phyloP scores from a whole-genome alignment of 192 early-diverging fungal genomes.

The Chytriomyces hyalinus region DNA sequence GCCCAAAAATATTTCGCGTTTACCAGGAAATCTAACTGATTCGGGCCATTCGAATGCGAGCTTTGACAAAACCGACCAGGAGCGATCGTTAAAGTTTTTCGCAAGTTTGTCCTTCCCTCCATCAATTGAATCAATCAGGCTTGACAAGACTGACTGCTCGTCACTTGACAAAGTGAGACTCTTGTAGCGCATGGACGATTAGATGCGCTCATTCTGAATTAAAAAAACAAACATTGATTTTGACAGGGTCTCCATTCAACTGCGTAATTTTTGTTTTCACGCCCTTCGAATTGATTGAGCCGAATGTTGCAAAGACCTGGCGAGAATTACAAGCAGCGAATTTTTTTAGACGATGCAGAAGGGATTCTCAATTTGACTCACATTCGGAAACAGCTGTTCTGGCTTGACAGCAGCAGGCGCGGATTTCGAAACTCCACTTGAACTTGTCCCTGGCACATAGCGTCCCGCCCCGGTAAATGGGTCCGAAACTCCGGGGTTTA shows the following conservation, averaged over 20 bases:
- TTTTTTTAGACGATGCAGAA: background rate
- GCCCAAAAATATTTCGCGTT: background rate
- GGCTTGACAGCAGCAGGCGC: constrained; percentile 2
- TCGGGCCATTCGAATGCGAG: constrained; percentile 73
- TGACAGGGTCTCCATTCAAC: constrained; percentile 62
- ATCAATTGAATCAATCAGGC: constrained; percentile 32
- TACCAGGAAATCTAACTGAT: constrained; percentile 72
- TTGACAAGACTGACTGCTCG: constrained; percentile 20
- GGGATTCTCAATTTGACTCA: background rate
- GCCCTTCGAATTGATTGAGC: constrained; percentile 69
- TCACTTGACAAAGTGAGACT: background rate
- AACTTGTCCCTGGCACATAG: constrained; percentile 25
- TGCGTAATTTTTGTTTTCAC: constrained; percentile 78
- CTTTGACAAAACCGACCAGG: constrained; percentile 54
- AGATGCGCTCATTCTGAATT: too few relatives aligned
- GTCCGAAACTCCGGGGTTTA: constrained; percentile 44
- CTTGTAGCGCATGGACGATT: background rate
- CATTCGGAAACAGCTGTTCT: constrained; percentile 20
- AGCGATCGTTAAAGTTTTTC: constrained; percentile 46
- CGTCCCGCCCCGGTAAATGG: constrained; percentile 65
- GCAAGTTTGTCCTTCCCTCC: constrained; percentile 33
- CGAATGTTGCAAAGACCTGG: constrained; percentile 65
- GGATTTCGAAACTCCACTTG: background rate
- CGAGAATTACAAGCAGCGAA: constrained; percentile 2
- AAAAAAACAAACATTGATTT: constrained; percentile 16